These are phyloP conservation scores for Telopea speciosissima DNA, from an alignment of 177 flowering plant species.

Conservation along the genomic window DNA sequence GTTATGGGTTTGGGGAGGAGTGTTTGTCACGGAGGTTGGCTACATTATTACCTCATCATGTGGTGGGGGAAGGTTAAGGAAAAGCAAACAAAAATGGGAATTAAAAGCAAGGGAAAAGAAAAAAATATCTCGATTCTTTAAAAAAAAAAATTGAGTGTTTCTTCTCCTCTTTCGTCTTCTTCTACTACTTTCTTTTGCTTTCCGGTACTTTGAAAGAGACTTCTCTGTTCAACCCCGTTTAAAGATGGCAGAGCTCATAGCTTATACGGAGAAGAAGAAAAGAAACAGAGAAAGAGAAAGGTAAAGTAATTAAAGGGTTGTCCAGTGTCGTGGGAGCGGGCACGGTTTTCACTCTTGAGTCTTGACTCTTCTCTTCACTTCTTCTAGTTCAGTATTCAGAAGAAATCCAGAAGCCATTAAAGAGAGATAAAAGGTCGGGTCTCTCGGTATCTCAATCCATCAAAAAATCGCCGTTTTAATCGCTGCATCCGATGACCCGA, in stretches of 20 bases:
- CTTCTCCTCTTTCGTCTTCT: neutral
- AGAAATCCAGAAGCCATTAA: too few relatives aligned
- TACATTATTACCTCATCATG: slow-evolving; percentile 78
- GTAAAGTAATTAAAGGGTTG: too few relatives aligned
- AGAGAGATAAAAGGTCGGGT: too few relatives aligned
- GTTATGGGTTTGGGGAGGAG: slow-evolving; percentile 17
- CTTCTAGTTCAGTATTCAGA: too few relatives aligned
- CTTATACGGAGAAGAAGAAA: too few relatives aligned
- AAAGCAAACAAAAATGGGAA: slow-evolving; percentile 12
- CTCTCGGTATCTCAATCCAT: too few relatives aligned
- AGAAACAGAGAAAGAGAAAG: too few relatives aligned
- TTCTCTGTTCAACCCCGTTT: slow-evolving; percentile 24
- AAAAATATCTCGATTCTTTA: neutral
- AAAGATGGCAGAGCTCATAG: slow-evolving; percentile 16
- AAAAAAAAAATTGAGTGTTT: neutral
- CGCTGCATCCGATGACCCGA: too few relatives aligned
- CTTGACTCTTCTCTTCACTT: too few relatives aligned
- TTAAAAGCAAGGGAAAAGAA: slow-evolving; percentile 1
- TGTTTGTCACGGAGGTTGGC: slow-evolving; percentile 25
- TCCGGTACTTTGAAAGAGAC: slow-evolving; percentile 32
- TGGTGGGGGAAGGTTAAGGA: slow-evolving; percentile 22
- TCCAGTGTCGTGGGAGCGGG: too few relatives aligned
- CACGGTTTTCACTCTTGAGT: too few relatives aligned
- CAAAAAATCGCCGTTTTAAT: too few relatives aligned
- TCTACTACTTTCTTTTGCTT: slow-evolving; percentile 3